Evolutionary conservation across 2,329 filamentous ascomycete species (phyloP).

Genomic region (Hirsutella minnesotensis): DNA sequence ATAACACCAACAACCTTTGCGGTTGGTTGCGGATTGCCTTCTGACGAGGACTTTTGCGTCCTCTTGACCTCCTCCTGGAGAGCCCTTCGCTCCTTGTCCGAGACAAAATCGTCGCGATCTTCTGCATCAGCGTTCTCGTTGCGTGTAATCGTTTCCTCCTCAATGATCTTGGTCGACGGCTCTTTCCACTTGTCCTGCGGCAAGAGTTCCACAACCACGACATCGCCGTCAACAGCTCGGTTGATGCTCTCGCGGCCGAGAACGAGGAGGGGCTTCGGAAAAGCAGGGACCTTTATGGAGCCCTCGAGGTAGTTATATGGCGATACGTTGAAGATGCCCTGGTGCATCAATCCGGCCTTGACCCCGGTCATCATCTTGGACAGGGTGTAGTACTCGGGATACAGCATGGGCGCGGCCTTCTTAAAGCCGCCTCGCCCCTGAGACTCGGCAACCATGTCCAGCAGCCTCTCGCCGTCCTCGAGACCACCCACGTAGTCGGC

Average conservation of each 20-base stretch:
- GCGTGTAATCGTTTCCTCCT: constrained; percentile 82
- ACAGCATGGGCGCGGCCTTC: constrained; percentile 59
- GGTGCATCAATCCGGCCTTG: constrained; percentile 78
- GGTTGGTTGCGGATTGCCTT: constrained; percentile 77
- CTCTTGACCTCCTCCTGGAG: constrained; percentile 86
- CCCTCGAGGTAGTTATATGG: constrained; percentile 97
- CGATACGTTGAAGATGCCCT: constrained; percentile 91
- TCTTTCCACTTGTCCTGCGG: constrained; percentile 95
- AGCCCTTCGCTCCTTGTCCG: constrained; percentile 73
- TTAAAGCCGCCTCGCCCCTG: constrained; percentile 55
- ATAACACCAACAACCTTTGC: constrained; percentile 84
- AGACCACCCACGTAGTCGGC: constrained; percentile 73
- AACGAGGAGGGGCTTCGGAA: constrained; percentile 78
- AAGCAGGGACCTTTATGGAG: constrained; percentile 78
- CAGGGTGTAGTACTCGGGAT: constrained; percentile 78
- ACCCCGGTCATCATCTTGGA: constrained; percentile 93
- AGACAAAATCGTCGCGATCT: constrained; percentile 64
- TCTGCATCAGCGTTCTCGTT: constrained; percentile 90
- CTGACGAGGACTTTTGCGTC: constrained; percentile 63
- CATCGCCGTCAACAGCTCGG: constrained; percentile 78
- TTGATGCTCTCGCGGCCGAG: constrained; percentile 95
- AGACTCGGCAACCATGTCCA: constrained; percentile 86
- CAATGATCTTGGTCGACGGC: constrained; percentile 88
- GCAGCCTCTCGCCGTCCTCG: constrained; percentile 69
- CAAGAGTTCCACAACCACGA: constrained; percentile 85